These are phyloP conservation scores for Datisca glomerata DNA, from an alignment of 306 rosid species.

Conservation along the genomic window DNA sequence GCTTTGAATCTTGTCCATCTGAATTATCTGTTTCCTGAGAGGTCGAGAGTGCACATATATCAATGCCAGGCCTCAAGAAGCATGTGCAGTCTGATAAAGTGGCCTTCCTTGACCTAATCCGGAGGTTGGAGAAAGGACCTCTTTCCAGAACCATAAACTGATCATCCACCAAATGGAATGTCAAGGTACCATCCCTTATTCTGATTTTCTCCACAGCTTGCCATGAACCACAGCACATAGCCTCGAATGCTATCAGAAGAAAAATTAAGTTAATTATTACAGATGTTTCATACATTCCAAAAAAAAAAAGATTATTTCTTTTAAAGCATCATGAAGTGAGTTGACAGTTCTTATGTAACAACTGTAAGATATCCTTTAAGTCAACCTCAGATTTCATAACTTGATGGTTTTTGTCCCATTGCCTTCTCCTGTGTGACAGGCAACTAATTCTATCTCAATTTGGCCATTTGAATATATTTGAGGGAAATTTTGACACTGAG, in stretches of 20 bases:
- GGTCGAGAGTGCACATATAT: conserved; percentile 47
- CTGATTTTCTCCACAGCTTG: conserved; percentile 45
- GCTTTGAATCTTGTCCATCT: conserved; percentile 15
- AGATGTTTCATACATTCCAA: neutral
- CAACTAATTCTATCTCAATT: no score
- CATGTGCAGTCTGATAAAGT: conserved; percentile 58
- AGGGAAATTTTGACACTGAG: no score
- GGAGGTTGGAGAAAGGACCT: conserved; percentile 45
- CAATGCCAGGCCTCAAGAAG: conserved; percentile 66
- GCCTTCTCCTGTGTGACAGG: no score
- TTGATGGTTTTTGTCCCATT: no score
- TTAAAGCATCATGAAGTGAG: no score
- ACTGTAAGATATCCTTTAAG: no score
- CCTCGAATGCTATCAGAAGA: conserved; percentile 61
- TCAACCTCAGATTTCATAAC: no score
- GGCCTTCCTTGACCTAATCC: conserved; percentile 66
- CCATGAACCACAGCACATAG: conserved; percentile 58
- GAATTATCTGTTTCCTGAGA: conserved; percentile 15
- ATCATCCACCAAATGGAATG: conserved; percentile 35
- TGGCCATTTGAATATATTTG: no score
- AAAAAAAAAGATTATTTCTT: neutral
- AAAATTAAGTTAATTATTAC: conserved; percentile 1
- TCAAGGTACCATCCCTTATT: conserved; percentile 41
- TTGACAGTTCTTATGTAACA: no score
- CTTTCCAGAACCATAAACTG: conserved; percentile 32